phyloP scores from a whole-genome alignment of 2,329 filamentous ascomycete species.

The Dissoconium aciculare region DNA sequence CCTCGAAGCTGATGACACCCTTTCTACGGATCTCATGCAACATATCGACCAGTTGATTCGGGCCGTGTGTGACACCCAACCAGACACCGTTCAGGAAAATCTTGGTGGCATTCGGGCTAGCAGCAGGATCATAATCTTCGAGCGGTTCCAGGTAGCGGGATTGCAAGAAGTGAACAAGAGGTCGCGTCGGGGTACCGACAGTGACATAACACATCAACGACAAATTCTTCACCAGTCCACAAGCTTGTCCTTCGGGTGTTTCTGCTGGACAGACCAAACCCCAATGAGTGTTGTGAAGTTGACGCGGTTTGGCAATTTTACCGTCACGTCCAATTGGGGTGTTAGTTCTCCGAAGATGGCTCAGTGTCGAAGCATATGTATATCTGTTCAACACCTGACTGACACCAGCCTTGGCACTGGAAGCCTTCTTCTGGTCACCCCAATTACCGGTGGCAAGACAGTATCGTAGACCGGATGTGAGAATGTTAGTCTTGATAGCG shows the following conservation, averaged over 20 bases:
- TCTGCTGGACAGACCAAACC: constrained; percentile 93
- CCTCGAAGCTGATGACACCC: constrained; percentile 76
- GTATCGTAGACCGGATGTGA: constrained; percentile 91
- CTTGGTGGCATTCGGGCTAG: constrained; percentile 83
- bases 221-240: constrained; percentile 93
- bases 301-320: constrained; percentile 93
- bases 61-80: constrained; percentile 89
- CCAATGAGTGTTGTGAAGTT: constrained; percentile 98
- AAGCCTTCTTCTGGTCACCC: constrained; percentile 98
- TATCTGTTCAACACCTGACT: constrained; percentile 97
- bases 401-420: constrained; percentile 86
- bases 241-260: constrained; percentile 95
- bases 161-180: constrained; percentile 90
- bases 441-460: constrained; percentile 95
- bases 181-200: constrained; percentile 79
- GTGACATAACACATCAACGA: constrained; percentile 98
- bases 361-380: constrained; percentile 90
- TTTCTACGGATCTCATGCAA: constrained; percentile 38
- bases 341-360: constrained; percentile 92
- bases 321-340: constrained; percentile 95
- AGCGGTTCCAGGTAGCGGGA: constrained; percentile 90
- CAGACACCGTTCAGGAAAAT: constrained; percentile 97
- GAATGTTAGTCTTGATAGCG: constrained; percentile 77
- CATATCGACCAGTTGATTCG: constrained; percentile 60
- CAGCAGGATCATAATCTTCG: constrained; percentile 60